Evolutionary conservation across 106 monocot genomes (phyloP).

Genomic region (Alisma plantagoaquatica): DNA sequence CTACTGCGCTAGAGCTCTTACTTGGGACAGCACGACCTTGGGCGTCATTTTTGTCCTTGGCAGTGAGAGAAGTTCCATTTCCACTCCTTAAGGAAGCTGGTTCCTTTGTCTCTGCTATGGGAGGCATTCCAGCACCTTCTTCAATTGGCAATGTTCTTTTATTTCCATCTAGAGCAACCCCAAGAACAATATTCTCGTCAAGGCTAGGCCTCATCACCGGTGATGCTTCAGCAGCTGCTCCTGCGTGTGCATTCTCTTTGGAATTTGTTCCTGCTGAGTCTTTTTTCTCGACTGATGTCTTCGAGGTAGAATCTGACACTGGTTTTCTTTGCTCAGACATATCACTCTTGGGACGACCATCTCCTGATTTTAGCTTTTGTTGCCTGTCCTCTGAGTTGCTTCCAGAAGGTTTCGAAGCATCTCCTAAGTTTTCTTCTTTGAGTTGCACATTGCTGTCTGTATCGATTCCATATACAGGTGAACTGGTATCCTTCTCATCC

Average conservation of each 20-base stretch:
- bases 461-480: conserved; percentile 12
- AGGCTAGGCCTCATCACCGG: conserved; percentile 5
- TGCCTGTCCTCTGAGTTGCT: background rate
- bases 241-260: conserved; percentile 1
- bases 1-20: no score
- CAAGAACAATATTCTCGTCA: conserved; percentile 22
- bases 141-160: conserved; percentile 23
- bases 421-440: conserved; percentile 5
- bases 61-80: conserved; percentile 24
- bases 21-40: no score
- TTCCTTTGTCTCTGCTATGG: conserved; percentile 30
- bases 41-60: no score
- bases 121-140: conserved; percentile 1
- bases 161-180: conserved; percentile 18
- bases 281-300: background rate
- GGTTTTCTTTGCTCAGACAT: background rate
- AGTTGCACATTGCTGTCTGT: conserved; percentile 22
- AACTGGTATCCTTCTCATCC: conserved; percentile 20
- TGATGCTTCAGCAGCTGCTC: background rate
- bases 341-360: background rate
- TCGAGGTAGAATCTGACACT: background rate
- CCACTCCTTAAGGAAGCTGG: conserved; percentile 18
- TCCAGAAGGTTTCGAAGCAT: background rate
- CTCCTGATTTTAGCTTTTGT: conserved; percentile 4
- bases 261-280: no score